phyloP scores from a whole-genome alignment of 1,284 basidiomycete species.

The Omphalotus olearius region DNA sequence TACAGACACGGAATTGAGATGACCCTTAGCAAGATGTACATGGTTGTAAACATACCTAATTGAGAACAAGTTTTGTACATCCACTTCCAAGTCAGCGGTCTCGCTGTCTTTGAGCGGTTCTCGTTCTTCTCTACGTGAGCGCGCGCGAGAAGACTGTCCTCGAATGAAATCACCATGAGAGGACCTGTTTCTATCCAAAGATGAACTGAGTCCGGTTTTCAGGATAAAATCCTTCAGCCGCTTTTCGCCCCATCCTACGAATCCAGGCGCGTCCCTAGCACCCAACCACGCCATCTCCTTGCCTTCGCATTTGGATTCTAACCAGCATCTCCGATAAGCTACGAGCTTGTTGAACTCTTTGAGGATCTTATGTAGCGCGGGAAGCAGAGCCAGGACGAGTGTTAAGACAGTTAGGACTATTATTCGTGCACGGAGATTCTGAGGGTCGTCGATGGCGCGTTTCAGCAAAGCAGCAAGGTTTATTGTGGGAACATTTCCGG shows the following conservation, averaged over 20 bases:
- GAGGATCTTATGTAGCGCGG: conserved; percentile 63
- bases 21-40: not conserved
- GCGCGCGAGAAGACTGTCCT: conserved; percentile 20
- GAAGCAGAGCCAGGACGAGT: conserved; percentile 56
- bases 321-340: conserved; percentile 54
- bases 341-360: conserved; percentile 57
- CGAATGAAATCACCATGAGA: conserved; percentile 13
- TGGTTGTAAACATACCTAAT: conserved; percentile 47
- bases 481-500: conserved; percentile 33
- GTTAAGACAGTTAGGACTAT: conserved; percentile 64
- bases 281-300: conserved; percentile 75
- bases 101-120: conserved; percentile 37
- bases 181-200: conserved; percentile 34
- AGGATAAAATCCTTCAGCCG: conserved; percentile 64
- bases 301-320: conserved; percentile 57
- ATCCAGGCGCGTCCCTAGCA: conserved; percentile 52
- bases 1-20: conserved; percentile 23
- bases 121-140: conserved; percentile 30
- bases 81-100: conserved; percentile 49
- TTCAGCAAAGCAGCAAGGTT: conserved; percentile 24
- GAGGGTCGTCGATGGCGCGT: conserved; percentile 37
- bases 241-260: conserved; percentile 68
- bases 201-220: conserved; percentile 59
- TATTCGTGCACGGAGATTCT: conserved; percentile 52
- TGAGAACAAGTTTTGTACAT: conserved; percentile 69